phyloP scores from a whole-genome alignment of 208 protist species.

The Crithidia brevicula region DNA sequence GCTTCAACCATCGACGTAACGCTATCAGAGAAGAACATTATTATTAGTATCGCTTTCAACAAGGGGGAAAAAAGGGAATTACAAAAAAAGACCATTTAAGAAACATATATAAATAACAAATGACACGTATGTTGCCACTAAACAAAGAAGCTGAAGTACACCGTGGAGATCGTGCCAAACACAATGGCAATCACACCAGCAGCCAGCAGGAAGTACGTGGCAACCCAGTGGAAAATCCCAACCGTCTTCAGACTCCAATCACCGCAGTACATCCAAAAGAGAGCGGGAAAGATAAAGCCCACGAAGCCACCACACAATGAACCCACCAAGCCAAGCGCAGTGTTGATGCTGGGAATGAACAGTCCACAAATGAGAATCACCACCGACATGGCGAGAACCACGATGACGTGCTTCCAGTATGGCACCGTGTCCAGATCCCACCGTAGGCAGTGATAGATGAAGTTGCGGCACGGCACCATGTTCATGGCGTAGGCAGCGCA shows the following conservation, averaged over 20 bases:
- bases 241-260: constrained; percentile 56
- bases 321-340: constrained; percentile 71
- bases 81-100: too few relatives aligned
- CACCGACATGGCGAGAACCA: constrained; percentile 32
- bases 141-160: constrained; percentile 44
- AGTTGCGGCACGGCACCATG: constrained; percentile 64
- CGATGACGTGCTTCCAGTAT: constrained; percentile 68
- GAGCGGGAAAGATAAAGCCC: constrained; percentile 71
- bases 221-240: constrained; percentile 48
- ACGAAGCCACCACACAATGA: constrained; percentile 66
- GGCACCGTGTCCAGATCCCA: constrained; percentile 62
- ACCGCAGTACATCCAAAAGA: constrained; percentile 76
- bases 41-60: too few relatives aligned
- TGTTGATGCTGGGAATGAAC: constrained; percentile 72
- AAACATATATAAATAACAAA: too few relatives aligned
- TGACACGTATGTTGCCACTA: too few relatives aligned
- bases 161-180: constrained; percentile 59
- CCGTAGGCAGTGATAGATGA: constrained; percentile 54
- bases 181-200: constrained; percentile 67
- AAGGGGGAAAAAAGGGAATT: too few relatives aligned
- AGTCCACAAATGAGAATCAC: constrained; percentile 52
- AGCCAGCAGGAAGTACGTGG: constrained; percentile 54
- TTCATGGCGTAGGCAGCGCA: constrained; percentile 67
- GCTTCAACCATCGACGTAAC: too few relatives aligned
- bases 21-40: too few relatives aligned